Evolutionary conservation across 225 moss, liverwort and hornwort species (phyloP).

Genomic region (Bryum argenteum): DNA sequence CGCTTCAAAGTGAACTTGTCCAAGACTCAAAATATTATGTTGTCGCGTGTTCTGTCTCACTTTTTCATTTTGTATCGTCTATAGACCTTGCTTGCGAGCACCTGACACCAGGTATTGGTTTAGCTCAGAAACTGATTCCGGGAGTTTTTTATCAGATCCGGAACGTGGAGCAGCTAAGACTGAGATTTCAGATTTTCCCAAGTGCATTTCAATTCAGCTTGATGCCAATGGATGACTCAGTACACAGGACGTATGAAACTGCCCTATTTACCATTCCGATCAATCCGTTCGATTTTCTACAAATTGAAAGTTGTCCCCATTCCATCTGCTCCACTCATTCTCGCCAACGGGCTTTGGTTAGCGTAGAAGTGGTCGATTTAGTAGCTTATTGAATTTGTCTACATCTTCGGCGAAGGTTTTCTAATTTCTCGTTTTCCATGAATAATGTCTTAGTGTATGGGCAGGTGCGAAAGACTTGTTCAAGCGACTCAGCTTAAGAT

Average conservation of each 20-base stretch:
- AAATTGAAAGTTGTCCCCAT: neutral
- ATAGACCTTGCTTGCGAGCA: neutral
- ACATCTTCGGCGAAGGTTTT: neutral
- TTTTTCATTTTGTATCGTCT: neutral
- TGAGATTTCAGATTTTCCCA: constrained; percentile 88
- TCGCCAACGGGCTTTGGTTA: neutral
- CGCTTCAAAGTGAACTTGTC: neutral
- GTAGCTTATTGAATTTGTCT: neutral
- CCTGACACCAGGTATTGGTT: neutral
- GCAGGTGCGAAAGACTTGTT: constrained; percentile 69
- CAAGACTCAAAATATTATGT: neutral
- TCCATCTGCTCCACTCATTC: neutral
- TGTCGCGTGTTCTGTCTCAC: neutral
- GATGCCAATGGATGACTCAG: constrained; percentile 76
- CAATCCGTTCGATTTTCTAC: no score
- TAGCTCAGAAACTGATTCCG: constrained; percentile 21
- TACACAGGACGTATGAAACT: constrained; percentile 49
- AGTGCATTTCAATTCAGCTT: constrained; percentile 83
- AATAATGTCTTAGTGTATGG: constrained; percentile 61
- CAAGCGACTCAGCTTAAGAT: constrained; percentile 75
- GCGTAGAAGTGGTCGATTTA: neutral
- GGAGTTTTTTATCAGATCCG: constrained; percentile 65
- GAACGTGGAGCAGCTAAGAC: constrained; percentile 68
- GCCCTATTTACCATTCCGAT: neutral
- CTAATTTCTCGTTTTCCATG: constrained; percentile 30